phyloP scores from a whole-genome alignment of 2,329 filamentous ascomycete genomes.

The Hypoxylon rubiginosum region DNA sequence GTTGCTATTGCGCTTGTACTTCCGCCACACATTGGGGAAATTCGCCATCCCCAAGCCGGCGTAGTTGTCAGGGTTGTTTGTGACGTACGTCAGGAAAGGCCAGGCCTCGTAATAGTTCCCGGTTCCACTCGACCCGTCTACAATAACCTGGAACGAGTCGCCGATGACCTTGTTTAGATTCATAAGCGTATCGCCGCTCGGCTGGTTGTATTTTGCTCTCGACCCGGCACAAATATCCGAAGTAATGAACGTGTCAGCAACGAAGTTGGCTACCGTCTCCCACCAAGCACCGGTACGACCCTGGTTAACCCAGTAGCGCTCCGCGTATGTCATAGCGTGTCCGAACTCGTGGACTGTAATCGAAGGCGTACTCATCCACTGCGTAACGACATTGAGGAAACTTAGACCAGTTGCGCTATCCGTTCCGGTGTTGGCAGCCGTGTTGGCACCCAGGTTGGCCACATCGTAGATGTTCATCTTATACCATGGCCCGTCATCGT shows the following conservation, averaged over 20 bases:
- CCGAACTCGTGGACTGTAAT: conserved; percentile 66
- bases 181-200: conserved; percentile 55
- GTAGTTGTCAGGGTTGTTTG: conserved; percentile 62
- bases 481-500: conserved; percentile 56
- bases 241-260: conserved; percentile 63
- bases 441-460: conserved; percentile 51
- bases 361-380: conserved; percentile 55
- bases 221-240: conserved; percentile 59
- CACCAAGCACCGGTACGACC: conserved; percentile 63
- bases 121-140: conserved; percentile 58
- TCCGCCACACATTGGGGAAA: conserved; percentile 58
- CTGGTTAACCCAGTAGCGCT: conserved; percentile 61
- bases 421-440: conserved; percentile 60
- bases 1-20: conserved; percentile 60
- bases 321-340: conserved; percentile 62
- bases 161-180: conserved; percentile 61
- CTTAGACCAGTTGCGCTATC: conserved; percentile 57
- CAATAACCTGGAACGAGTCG: conserved; percentile 62
- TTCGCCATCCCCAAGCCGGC: conserved; percentile 57
- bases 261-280: conserved; percentile 65
- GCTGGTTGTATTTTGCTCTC: conserved; percentile 54
- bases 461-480: conserved; percentile 64
- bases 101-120: conserved; percentile 67
- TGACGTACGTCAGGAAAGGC: conserved; percentile 64
- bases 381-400: conserved; percentile 59